Evolutionary conservation across 148 eudicot genomes (phyloP), one percentile per base, ranked within the genome.

Genomic region (Rhododendron henanense): DNA sequence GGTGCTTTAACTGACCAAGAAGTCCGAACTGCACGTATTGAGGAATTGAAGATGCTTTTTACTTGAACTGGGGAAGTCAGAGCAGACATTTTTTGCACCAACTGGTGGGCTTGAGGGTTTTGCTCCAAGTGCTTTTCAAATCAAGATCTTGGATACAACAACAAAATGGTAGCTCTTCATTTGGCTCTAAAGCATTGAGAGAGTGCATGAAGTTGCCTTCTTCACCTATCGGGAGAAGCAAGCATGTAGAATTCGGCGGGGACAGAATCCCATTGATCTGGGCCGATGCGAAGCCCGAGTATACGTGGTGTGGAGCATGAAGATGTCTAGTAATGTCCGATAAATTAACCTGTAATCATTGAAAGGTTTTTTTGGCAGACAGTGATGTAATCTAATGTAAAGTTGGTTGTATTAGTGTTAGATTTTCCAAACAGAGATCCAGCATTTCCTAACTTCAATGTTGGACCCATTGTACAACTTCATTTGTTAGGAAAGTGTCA

Each of bases 1-100:
- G 99, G 99, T 85, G 98, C 99, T 75, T 91, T 97, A 79, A 95
- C 99, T 48, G 98, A 97, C 89, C 98, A 95, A 88, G 99, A 97
- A 92, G 99, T 97, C 85, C 93, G 98, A 86, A 86, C 93, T 83
- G 98, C 99, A 45, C 94, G 98, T 3, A 85, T 97, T 15, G 99
- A 95, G 89, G 98, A 97, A 87, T 89, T 97, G 85, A 97, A 95
- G 93, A 97, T 97, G 98, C 96, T 97, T 85, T 96, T 96, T 89
- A 94, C 96, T 14, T 96, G 86, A 83, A 74, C 50, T 28, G 35
- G 73, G 50, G 41, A 44, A 85, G 10, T 41, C 69, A 71, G 37
- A 18, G n/a, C 67, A 9, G 0, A 16, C 31, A 23, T 1, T 37
- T 51, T 39, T 51, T 25, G 79, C 39, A 19, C 8, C 51, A 6